Base-by-base conservation (phyloP, 176 grass and related monocot species). In the Zoysia japonica region DNA sequence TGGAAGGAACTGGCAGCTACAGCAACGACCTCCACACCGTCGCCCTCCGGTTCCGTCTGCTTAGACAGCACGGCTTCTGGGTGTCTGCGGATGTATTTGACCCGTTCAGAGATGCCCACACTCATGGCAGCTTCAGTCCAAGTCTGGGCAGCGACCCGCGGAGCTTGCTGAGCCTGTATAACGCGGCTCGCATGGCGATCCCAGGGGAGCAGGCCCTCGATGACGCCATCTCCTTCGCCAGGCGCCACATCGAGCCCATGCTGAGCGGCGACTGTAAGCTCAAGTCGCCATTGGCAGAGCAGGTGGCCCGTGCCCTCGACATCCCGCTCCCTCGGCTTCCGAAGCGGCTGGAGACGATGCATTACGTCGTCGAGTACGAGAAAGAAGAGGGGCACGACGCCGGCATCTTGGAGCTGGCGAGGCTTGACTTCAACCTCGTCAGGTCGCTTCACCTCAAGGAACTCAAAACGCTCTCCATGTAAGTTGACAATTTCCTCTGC, bases 271-370 rank as follows among this genome's bases (percentile, higher is more conserved):
- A 1, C 1, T 5, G 6, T 11, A 47, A 28, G 38, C 44, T 50
- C 5, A 47, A 12, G 10, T 72, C 28, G 1, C 45, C 17, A 19
- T 14, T 72, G 16, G 47, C 28, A 11, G n/a, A 72, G 19, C 69
- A 72, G 28, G 69, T 72, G 4, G 35, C 43, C 11, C 69, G 48
- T 50, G 69, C 69, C 43, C 45, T 72, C 20, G 69, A 72, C 9
- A 38, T 72, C 5, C 69, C 69, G 4, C 48, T 49, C 46, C 69
- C n/a, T 0, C 20, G 69, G 19, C 10, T 35, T 16, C 50, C 16
- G 1, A n/a, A 17, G 12, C 20, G 43, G 47, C 69, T 53, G 7
- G 69, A 72, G 48, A 47, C 45, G 9, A 72, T 35, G 44, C 48
- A 72, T 2, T 72, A 50, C 69, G 53, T 50, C 1, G 4, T 10